These are phyloP conservation scores for Hirschfeldia incana DNA, from an alignment of 345 rosid species.

Conservation along the genomic window DNA sequence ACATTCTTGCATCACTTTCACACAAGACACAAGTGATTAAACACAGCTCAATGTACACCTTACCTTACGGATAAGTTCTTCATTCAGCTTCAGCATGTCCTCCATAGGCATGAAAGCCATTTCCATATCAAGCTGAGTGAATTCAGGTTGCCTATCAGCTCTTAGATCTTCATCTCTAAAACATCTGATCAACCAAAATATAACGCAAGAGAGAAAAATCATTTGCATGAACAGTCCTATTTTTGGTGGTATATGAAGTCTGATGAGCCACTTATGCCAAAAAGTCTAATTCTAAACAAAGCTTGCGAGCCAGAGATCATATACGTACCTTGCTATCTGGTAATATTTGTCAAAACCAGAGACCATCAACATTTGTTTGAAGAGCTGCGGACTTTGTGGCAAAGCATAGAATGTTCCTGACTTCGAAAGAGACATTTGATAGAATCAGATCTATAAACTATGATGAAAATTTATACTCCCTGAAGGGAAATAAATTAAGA, in stretches of 20 bases:
- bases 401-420: slow-evolving; percentile 97
- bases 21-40: neutral
- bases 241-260: slow-evolving; percentile 16
- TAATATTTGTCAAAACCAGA: slow-evolving; percentile 95
- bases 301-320: slow-evolving; percentile 21
- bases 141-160: slow-evolving; percentile 98
- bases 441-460: slow-evolving; percentile 44
- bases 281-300: slow-evolving; percentile 16
- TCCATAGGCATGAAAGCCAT: slow-evolving; percentile 87
- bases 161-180: slow-evolving; percentile 98
- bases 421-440: slow-evolving; percentile 64
- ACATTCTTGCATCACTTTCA: neutral
- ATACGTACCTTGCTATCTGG: slow-evolving; percentile 82
- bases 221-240: neutral
- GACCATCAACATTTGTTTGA: slow-evolving; percentile 98
- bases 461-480: slow-evolving; percentile 14
- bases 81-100: slow-evolving; percentile 88
- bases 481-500: neutral
- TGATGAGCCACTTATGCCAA: neutral
- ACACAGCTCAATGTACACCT: slow-evolving; percentile 11
- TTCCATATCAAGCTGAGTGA: slow-evolving; percentile 98
- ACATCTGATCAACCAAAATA: slow-evolving; percentile 54
- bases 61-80: slow-evolving; percentile 89
- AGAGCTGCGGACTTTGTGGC: slow-evolving; percentile 97
- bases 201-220: slow-evolving; percentile 22